Percentiles rank a stretch among this genome's conserved stretches.
These are phyloP conservation scores for Nigrospora sphaerica DNA, from an alignment of 2,329 filamentous ascomycete genomes.

Conservation along the genomic window DNA sequence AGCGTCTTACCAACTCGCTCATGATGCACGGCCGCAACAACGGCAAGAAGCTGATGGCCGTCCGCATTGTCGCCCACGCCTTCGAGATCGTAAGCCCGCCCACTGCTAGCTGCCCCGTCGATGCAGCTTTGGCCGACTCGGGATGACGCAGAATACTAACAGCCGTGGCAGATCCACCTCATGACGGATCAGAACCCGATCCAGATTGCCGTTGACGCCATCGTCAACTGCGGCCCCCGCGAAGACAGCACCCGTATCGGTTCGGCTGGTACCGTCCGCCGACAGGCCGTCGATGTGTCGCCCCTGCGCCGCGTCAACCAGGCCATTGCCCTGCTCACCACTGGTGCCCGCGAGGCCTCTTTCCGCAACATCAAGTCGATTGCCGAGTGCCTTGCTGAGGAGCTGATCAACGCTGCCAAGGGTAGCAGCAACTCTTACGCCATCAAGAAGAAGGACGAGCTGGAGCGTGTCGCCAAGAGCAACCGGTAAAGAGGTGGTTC, in stretches of 20 bases:
- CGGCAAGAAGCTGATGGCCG: conserved; percentile 99
- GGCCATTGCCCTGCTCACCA: conserved; percentile 97
- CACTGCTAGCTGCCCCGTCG: conserved; percentile 5
- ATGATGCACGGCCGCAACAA: conserved; percentile 99
- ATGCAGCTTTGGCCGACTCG: not conserved
- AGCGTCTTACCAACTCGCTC: conserved; percentile 99
- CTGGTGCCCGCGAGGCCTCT: conserved; percentile 94
- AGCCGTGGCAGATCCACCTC: conserved; percentile 82
- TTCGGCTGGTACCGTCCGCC: conserved; percentile 98
- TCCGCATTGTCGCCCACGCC: conserved; percentile 96
- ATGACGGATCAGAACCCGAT: conserved; percentile 99
- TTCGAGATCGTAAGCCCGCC: conserved; percentile 90
- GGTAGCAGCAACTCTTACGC: conserved; percentile 99
- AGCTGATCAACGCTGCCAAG: conserved; percentile 99
- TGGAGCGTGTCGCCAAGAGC: conserved; percentile 99
- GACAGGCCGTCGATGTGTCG: conserved; percentile 99
- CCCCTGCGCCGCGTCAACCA: conserved; percentile 99
- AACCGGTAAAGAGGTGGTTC: conserved; percentile 77
- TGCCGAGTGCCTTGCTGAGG: conserved; percentile 98
- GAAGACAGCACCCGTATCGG: conserved; percentile 99
- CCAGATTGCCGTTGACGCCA: conserved; percentile 98
- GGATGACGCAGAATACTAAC: conserved; percentile 8
- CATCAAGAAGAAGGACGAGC: conserved; percentile 99
- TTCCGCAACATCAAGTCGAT: conserved; percentile 99
- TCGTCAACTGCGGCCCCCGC: conserved; percentile 99